A percentile compares a stretch with the other conserved stretches of the same genome.
Evolutionary conservation across 169 alveolate species (phyloP).

Genomic region (Cytauxzoon felis): DNA sequence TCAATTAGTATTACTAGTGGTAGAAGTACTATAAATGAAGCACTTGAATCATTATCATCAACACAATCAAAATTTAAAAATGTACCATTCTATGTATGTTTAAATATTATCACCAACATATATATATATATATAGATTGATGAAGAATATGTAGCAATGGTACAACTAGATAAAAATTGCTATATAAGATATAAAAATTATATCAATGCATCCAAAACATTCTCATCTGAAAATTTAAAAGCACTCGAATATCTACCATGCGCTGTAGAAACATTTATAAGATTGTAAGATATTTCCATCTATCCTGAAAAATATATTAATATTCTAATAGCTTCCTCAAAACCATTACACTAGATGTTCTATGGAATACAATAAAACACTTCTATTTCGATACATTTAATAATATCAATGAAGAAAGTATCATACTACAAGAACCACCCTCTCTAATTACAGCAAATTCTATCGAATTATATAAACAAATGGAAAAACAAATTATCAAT

Average conservation of each 20-base stretch:
- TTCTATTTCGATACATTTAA: too few species aligned
- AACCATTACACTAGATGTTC: slow-evolving; percentile 32
- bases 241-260: slow-evolving; percentile 68
- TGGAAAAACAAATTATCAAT: slow-evolving; percentile 56
- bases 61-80: slow-evolving; percentile 65
- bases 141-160: slow-evolving; percentile 72
- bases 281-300: slow-evolving; percentile 46
- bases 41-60: slow-evolving; percentile 56
- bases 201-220: slow-evolving; percentile 63
- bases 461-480: slow-evolving; percentile 15
- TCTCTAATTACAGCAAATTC: slow-evolving; percentile 21
- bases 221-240: slow-evolving; percentile 66
- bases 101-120: not conserved
- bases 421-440: slow-evolving; percentile 33
- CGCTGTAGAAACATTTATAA: slow-evolving; percentile 67
- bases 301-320: slow-evolving; percentile 2
- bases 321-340: slow-evolving; percentile 4
- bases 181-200: slow-evolving; percentile 71
- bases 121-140: slow-evolving; percentile 23
- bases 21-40: slow-evolving; percentile 58
- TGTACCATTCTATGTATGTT: slow-evolving; percentile 67
- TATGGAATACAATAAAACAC: slow-evolving; percentile 27
- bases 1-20: slow-evolving; percentile 69
- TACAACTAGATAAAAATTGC: slow-evolving; percentile 63
- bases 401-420: slow-evolving; percentile 9